phyloP scores from a whole-genome alignment of 495 filamentous ascomycete genomes.

The Aspergillus heteromorphus region DNA sequence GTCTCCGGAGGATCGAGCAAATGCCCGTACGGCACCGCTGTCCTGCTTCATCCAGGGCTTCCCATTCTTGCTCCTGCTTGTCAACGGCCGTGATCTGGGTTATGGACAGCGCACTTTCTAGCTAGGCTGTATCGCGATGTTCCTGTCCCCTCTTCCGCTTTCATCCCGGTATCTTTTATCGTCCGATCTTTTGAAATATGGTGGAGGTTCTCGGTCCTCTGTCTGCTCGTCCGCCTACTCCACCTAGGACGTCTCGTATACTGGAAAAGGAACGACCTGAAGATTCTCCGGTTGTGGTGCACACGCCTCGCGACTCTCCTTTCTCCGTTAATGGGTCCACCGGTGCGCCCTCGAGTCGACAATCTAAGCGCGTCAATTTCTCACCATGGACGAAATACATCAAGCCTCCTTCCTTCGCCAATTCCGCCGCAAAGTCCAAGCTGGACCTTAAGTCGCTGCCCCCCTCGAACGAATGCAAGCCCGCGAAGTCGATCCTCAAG shows the following conservation, averaged over 20 bases:
- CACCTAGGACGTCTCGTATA: slow-evolving; percentile 50
- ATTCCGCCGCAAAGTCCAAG: slow-evolving; percentile 39
- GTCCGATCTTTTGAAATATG: slow-evolving; percentile 35
- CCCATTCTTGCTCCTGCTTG: slow-evolving; percentile 5
- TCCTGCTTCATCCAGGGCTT: slow-evolving; percentile 9
- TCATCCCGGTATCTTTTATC: slow-evolving; percentile 13
- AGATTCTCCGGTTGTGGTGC: slow-evolving; percentile 29
- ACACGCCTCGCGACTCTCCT: slow-evolving; percentile 47
- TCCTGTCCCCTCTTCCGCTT: slow-evolving; percentile 15
- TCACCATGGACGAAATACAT: slow-evolving; percentile 69
- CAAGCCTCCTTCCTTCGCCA: slow-evolving; percentile 47
- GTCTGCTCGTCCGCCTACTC: slow-evolving; percentile 55
- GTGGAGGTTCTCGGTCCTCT: slow-evolving; percentile 46
- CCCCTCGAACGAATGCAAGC: slow-evolving; percentile 59
- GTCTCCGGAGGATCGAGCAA: slow-evolving; percentile 6
- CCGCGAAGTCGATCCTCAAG: slow-evolving; percentile 86
- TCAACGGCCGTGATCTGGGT: slow-evolving; percentile 1
- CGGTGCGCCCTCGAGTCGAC: slow-evolving; percentile 31
- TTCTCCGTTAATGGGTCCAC: slow-evolving; percentile 37
- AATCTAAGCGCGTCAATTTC: slow-evolving; percentile 69
- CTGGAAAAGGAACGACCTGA: slow-evolving; percentile 22
- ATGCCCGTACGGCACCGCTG: neutral
- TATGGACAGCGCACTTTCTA: slow-evolving; percentile 16
- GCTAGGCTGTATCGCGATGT: slow-evolving; percentile 28
- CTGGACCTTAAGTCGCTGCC: slow-evolving; percentile 43